Conservation (phyloP, 176 grass and related monocot species). For the Echinochloa phyllopogon region DNA sequence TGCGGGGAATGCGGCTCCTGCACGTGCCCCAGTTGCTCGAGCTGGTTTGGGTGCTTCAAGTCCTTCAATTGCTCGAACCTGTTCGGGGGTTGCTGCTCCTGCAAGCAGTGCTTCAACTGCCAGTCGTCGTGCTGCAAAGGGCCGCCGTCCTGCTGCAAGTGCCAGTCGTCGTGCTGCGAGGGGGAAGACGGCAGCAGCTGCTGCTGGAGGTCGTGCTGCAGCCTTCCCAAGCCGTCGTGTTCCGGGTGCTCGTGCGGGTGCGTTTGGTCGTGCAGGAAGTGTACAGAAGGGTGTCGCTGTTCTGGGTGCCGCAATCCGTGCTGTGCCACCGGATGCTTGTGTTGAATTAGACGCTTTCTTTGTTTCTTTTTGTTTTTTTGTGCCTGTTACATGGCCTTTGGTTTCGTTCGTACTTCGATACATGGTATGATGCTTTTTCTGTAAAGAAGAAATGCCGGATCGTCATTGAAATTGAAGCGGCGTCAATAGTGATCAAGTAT, state of each 20-base stretch:
- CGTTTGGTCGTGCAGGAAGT: conserved; percentile 65
- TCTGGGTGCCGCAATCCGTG: conserved; percentile 53
- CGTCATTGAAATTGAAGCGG: conserved; percentile 11
- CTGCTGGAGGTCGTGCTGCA: conserved; percentile 45
- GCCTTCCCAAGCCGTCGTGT: conserved; percentile 49
- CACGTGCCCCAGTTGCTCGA: conserved; percentile 11
- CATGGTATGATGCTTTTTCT: neutral
- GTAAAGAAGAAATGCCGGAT: conserved; percentile 33
- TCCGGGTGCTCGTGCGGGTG: conserved; percentile 75
- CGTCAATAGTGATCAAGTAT: neutral
- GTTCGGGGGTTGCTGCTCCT: conserved; percentile 25
- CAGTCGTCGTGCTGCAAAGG: conserved; percentile 44
- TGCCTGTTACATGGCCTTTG: neutral
- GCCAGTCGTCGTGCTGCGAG: conserved; percentile 49
- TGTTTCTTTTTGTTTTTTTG: neutral
- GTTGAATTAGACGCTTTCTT: conserved; percentile 30
- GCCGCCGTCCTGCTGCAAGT: conserved; percentile 35
- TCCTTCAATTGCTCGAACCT: conserved; percentile 29
- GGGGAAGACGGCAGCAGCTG: conserved; percentile 19
- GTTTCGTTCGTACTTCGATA: neutral
- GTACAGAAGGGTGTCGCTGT: conserved; percentile 54
- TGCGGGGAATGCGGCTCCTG: conserved; percentile 51
- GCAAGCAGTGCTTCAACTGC: conserved; percentile 42
- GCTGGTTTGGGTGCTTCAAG: conserved; percentile 42
- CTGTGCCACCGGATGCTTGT: conserved; percentile 65